phyloP scores from a whole-genome alignment of 371 early-diverging fungal species.

The Saksenaea vasiformis region DNA sequence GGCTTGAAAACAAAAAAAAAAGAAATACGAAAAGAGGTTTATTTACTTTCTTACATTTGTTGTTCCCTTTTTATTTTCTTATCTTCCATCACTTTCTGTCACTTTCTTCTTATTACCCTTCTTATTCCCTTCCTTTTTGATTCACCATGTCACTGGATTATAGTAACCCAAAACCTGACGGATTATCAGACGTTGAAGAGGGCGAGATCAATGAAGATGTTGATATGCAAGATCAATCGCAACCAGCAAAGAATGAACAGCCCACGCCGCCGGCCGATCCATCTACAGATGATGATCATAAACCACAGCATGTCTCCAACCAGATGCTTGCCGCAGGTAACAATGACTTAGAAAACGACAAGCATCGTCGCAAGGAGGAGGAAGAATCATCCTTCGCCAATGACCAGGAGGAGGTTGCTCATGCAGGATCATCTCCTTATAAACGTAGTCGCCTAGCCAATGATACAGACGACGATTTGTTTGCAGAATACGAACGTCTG shows the following conservation, averaged over 20 bases:
- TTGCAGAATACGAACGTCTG: slow-evolving; percentile 46
- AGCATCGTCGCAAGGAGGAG: not conserved
- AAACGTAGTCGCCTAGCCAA: slow-evolving; percentile 16
- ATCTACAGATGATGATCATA: not conserved
- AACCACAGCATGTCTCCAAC: not conserved
- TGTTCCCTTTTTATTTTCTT: slow-evolving; percentile 6
- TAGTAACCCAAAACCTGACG: slow-evolving; percentile 14
- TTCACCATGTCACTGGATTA: slow-evolving; percentile 13
- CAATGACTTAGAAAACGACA: not conserved
- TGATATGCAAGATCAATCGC: not conserved
- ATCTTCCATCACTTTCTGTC: slow-evolving; percentile 26
- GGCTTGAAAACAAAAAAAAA: slow-evolving; percentile 4
- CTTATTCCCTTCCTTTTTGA: slow-evolving; percentile 22
- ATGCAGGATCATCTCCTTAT: slow-evolving; percentile 4
- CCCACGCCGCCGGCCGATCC: not conserved
- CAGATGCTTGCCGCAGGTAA: not conserved
- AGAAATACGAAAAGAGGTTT: slow-evolving; percentile 11
- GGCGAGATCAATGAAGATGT: slow-evolving; percentile 29
- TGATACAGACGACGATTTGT: slow-evolving; percentile 28
- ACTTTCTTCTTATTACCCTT: slow-evolving; percentile 32
- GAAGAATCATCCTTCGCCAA: not conserved
- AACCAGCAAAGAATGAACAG: not conserved
- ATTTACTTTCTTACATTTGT: slow-evolving; percentile 8
- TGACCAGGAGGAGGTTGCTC: not conserved
- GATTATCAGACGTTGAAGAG: slow-evolving; percentile 27